Conservation (phyloP, 2,329 filamentous ascomycete genomes). For the Cladophialophora carrionii region DNA sequence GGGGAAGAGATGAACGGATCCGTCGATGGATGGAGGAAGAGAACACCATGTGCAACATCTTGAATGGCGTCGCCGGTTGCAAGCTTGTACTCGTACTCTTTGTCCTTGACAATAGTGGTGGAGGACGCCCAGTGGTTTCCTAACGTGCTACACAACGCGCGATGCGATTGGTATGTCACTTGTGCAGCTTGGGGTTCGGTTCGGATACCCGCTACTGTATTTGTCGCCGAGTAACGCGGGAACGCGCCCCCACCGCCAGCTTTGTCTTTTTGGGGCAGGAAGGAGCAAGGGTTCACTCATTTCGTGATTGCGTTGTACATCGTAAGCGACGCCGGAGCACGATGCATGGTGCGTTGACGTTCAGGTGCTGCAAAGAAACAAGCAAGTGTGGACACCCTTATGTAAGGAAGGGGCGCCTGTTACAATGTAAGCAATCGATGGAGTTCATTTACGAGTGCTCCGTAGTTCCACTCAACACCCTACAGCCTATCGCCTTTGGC, state of each 20-base stretch:
- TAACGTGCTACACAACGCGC: slow-evolving; percentile 9
- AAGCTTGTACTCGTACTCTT: slow-evolving; percentile 8
- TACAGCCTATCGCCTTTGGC: background rate
- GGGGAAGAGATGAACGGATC: background rate
- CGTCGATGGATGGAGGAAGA: background rate
- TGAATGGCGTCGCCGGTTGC: background rate
- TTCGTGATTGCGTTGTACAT: background rate
- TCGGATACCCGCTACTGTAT: background rate
- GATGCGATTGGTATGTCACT: slow-evolving; percentile 13
- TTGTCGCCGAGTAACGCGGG: background rate
- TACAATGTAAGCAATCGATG: background rate
- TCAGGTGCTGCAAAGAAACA: background rate
- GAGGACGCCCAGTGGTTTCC: slow-evolving; percentile 9
- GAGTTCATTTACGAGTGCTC: background rate
- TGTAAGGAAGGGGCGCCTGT: background rate
- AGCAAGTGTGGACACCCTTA: background rate
- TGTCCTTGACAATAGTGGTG: background rate
- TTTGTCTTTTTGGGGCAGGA: background rate
- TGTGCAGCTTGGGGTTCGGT: background rate
- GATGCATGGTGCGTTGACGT: background rate
- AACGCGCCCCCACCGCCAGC: background rate
- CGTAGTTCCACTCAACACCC: background rate
- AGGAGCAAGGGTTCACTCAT: background rate
- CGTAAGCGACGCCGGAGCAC: background rate
- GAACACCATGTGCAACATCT: slow-evolving; percentile 1